A percentile compares a stretch with the other conserved stretches of the same genome.
These are phyloP conservation scores for Truncatella angustata DNA, from an alignment of 2,329 filamentous ascomycete species.

Conservation along the genomic window DNA sequence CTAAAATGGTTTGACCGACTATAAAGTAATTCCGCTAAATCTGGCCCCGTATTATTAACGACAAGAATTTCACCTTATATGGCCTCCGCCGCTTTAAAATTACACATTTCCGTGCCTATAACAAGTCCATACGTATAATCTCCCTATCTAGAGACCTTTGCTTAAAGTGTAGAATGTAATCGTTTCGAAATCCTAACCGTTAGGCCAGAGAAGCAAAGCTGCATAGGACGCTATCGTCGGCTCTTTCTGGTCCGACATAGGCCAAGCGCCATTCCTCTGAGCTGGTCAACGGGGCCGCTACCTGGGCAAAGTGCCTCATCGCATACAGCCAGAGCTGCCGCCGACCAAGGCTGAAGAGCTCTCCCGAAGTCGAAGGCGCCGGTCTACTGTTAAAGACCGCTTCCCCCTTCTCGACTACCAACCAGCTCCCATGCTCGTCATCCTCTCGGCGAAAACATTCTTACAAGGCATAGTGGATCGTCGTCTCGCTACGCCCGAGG, in stretches of 20 bases:
- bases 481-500: background rate
- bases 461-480: background rate
- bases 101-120: background rate
- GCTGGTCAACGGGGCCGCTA: background rate
- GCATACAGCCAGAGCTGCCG: constrained; percentile 1
- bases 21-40: no score
- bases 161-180: background rate
- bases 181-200: background rate
- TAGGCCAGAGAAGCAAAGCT: background rate
- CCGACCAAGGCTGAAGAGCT: background rate
- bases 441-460: background rate
- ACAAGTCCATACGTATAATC: background rate
- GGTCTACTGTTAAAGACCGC: background rate
- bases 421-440: background rate
- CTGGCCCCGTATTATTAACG: no score
- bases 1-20: no score
- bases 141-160: background rate
- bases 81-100: no score
- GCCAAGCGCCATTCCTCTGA: background rate
- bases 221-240: background rate
- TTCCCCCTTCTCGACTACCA: background rate
- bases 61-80: no score
- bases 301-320: background rate
- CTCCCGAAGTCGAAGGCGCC: background rate
- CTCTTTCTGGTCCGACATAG: background rate